phyloP scores from a whole-genome alignment of 257 asterid species.

The Solanum lignicaule region DNA sequence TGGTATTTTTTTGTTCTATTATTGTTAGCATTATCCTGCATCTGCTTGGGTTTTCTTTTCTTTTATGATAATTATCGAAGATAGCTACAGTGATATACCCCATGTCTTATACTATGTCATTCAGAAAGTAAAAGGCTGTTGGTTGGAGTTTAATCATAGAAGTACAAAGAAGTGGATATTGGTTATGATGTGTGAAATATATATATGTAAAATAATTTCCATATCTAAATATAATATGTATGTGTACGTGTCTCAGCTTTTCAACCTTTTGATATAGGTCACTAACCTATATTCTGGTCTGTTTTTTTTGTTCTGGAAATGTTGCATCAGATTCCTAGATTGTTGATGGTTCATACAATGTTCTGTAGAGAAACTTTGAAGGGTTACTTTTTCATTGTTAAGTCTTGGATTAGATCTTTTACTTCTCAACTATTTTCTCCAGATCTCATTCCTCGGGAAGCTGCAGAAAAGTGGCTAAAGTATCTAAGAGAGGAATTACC shows the following conservation, averaged over 20 bases:
- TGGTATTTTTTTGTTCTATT: slow-evolving; percentile 25
- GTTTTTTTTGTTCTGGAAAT: not conserved
- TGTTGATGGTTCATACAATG: not conserved
- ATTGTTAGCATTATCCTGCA: not conserved
- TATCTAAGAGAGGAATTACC: slow-evolving; percentile 92
- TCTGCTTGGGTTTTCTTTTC: not conserved
- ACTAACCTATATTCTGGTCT: not conserved
- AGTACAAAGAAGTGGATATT: not conserved
- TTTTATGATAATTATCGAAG: not conserved
- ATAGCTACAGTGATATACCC: not conserved
- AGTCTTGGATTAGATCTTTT: not conserved
- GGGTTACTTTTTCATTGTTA: not conserved
- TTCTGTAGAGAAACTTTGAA: not conserved
- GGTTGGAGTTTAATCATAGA: not conserved
- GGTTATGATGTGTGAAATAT: not conserved
- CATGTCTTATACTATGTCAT: not conserved
- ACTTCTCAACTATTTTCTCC: not conserved
- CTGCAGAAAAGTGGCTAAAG: slow-evolving; percentile 91
- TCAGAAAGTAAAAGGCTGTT: not conserved
- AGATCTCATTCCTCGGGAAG: slow-evolving; percentile 94
- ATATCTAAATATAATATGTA: not conserved
- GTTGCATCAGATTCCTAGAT: not conserved
- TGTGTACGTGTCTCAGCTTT: not conserved
- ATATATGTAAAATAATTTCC: not conserved
- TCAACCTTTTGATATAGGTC: not conserved